These are phyloP conservation scores for Boeremia exigua DNA, from an alignment of 2,329 filamentous ascomycete genomes.

Conservation along the genomic window DNA sequence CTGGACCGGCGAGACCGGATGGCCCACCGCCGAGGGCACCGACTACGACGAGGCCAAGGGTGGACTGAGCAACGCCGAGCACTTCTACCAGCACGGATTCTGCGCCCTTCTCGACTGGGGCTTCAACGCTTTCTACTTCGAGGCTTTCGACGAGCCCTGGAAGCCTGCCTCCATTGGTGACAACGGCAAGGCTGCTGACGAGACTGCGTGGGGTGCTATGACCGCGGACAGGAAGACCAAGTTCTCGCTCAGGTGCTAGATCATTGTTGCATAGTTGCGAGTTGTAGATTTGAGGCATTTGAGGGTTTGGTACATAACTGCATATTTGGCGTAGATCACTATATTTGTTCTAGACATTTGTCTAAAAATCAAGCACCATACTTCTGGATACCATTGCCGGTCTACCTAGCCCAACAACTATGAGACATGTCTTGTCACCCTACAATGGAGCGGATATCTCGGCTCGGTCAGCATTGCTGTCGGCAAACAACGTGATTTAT, in stretches of 20 bases:
- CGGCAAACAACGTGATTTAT: no score
- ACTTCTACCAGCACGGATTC: slow-evolving; percentile 67
- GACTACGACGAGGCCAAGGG: slow-evolving; percentile 68
- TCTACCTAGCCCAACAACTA: no score
- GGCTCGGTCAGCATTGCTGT: no score
- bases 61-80: slow-evolving; percentile 62
- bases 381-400: background rate
- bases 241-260: slow-evolving; percentile 59
- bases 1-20: slow-evolving; percentile 49
- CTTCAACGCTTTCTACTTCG: slow-evolving; percentile 74
- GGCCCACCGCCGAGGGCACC: slow-evolving; percentile 57
- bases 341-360: background rate
- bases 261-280: no score
- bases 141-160: slow-evolving; percentile 76
- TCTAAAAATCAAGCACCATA: background rate
- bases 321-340: slow-evolving; percentile 2
- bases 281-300: background rate
- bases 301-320: background rate
- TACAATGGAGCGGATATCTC: no score
- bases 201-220: slow-evolving; percentile 75
- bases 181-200: slow-evolving; percentile 65
- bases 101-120: slow-evolving; percentile 70
- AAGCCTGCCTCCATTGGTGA: slow-evolving; percentile 70
- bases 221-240: slow-evolving; percentile 64
- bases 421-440: no score